phyloP scores from a whole-genome alignment of 2,329 filamentous ascomycete species.

The Fusarium sp. region DNA sequence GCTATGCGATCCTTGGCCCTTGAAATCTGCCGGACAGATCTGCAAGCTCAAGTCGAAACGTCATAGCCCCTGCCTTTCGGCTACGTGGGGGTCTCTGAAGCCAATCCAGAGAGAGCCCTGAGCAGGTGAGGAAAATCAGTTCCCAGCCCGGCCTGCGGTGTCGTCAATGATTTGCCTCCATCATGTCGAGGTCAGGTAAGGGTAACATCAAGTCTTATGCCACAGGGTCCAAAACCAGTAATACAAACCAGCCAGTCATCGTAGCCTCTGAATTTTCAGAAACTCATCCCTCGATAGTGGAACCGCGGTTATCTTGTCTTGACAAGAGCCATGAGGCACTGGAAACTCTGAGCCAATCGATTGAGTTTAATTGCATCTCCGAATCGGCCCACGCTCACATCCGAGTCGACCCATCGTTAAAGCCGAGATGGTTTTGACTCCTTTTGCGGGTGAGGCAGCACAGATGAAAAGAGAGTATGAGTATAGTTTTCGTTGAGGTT shows the following conservation, averaged over 20 bases:
- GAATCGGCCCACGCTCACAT: slow-evolving; percentile 28
- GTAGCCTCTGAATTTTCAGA: background rate
- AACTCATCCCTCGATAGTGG: slow-evolving; percentile 3
- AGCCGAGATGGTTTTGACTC: slow-evolving; percentile 27
- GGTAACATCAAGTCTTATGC: background rate
- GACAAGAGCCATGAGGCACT: slow-evolving; percentile 31
- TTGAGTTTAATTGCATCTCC: slow-evolving; percentile 22
- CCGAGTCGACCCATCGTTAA: slow-evolving; percentile 37
- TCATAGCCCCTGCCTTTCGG: slow-evolving; percentile 41
- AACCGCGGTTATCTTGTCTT: slow-evolving; percentile 20
- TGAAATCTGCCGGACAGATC: slow-evolving; percentile 45
- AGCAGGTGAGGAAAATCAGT: slow-evolving; percentile 30
- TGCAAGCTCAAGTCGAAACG: slow-evolving; percentile 40
- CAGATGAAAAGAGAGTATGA: slow-evolving; percentile 1
- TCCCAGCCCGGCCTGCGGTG: slow-evolving; percentile 25
- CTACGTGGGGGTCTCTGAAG: slow-evolving; percentile 34
- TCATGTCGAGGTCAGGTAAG: slow-evolving; percentile 26
- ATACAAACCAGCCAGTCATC: slow-evolving; percentile 4
- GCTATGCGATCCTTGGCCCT: slow-evolving; percentile 12
- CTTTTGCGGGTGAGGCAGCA: slow-evolving; percentile 7
- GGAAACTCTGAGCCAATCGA: slow-evolving; percentile 34
- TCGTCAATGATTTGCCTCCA: slow-evolving; percentile 41
- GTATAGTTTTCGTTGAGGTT: background rate
- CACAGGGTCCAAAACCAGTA: background rate
- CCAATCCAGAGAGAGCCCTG: slow-evolving; percentile 27